These are phyloP conservation scores for Fraxinus sp. DNA, from an alignment of 305 asterid species.

Conservation along the genomic window DNA sequence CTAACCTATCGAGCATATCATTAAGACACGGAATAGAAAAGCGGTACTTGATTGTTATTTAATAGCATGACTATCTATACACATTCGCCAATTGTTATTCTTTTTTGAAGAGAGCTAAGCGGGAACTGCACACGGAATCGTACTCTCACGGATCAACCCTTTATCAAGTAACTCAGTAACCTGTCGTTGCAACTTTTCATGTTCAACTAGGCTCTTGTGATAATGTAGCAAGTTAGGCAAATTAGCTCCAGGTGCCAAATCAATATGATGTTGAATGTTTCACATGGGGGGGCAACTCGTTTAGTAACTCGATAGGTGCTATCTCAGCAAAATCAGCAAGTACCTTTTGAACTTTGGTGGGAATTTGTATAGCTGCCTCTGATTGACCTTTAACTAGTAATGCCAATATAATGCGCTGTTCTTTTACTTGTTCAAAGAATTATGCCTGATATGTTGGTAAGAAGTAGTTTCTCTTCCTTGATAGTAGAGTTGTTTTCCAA, in stretches of 20 bases:
- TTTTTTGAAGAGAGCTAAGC: background rate
- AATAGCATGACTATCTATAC: background rate
- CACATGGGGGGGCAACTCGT: background rate
- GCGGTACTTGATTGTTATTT: background rate
- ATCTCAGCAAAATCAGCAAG: background rate
- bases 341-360: background rate
- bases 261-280: background rate
- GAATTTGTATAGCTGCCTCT: background rate
- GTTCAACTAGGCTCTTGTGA: background rate
- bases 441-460: background rate
- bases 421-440: background rate
- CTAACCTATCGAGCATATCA: background rate
- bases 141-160: background rate
- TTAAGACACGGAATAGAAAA: background rate
- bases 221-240: background rate
- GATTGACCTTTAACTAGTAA: background rate
- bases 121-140: background rate
- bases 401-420: background rate
- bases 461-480: background rate
- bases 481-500: background rate
- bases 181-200: background rate
- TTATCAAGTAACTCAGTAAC: background rate
- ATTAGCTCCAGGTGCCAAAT: background rate
- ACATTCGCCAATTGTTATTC: background rate
- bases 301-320: background rate